A percentile compares a stretch with the other conserved stretches of the same genome.
Conservation (phyloP, 2,329 filamentous ascomycete genomes). For the Ophiocordyceps robertsii region DNA sequence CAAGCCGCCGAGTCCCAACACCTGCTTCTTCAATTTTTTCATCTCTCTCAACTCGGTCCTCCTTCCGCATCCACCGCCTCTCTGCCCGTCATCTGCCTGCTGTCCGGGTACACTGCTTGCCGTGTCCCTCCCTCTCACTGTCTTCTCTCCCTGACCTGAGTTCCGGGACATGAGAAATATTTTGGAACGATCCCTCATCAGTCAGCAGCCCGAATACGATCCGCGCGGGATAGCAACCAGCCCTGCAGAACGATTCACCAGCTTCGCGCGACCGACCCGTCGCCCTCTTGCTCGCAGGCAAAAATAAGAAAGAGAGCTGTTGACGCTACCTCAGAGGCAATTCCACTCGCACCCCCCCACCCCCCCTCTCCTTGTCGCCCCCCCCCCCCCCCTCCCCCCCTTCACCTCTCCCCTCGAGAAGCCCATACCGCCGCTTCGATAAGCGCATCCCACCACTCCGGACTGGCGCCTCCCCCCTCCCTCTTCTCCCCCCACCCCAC, state of each 20-base stretch:
- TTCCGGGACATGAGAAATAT: not conserved
- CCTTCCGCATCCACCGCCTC: not conserved
- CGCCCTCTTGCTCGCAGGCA: not conserved
- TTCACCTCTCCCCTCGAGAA: constrained; percentile 6
- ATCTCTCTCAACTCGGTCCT: not conserved
- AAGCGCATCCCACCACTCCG: constrained; percentile 4
- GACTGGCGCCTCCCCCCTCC: constrained; percentile 1
- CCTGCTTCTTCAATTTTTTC: not conserved
- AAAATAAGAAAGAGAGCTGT: not conserved
- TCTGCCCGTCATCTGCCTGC: not conserved
- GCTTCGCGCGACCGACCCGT: not conserved
- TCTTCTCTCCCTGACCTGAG: not conserved
- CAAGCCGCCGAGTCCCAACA: no score
- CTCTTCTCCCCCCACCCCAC: constrained; percentile 1
- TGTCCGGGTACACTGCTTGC: not conserved
- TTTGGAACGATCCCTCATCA: not conserved
- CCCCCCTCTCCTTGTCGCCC: constrained; percentile 4
- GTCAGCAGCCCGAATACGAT: not conserved
- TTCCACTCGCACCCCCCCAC: constrained; percentile 9
- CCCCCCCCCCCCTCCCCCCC: constrained; percentile 7
- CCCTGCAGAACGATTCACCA: constrained; percentile 1
- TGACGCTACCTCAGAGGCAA: constrained; percentile 19
- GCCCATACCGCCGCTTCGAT: constrained; percentile 16
- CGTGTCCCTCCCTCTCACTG: not conserved
- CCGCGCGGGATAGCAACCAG: not conserved